Conservation (phyloP, 148 eudicot genomes). For the Suaeda aralocaspica region DNA sequence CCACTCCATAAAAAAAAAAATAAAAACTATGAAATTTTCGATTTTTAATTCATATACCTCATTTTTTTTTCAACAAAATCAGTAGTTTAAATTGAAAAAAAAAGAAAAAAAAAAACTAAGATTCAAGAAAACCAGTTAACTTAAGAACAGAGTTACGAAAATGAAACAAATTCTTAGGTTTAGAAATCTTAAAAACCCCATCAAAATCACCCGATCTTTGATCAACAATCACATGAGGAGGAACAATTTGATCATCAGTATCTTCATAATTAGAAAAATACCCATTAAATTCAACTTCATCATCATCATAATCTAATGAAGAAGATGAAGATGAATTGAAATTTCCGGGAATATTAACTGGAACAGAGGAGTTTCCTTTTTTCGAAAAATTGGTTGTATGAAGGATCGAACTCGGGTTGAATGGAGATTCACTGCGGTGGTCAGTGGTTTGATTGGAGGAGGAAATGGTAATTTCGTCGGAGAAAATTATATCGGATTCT, state of each 20-base stretch:
- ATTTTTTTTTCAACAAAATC: background rate
- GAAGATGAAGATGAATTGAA: slow-evolving; percentile 10
- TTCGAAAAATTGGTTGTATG: slow-evolving; percentile 3
- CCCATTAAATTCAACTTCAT: slow-evolving; percentile 15
- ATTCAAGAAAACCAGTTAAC: slow-evolving; percentile 76
- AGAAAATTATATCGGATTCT: slow-evolving; percentile 57
- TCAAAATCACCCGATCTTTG: slow-evolving; percentile 45
- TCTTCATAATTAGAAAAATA: slow-evolving; percentile 10
- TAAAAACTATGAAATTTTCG: background rate
- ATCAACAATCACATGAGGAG: slow-evolving; percentile 60
- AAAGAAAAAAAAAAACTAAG: slow-evolving; percentile 16
- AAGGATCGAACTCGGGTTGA: slow-evolving; percentile 3
- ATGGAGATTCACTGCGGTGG: background rate
- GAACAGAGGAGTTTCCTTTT: slow-evolving; percentile 31
- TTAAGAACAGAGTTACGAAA: slow-evolving; percentile 63
- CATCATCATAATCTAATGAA: slow-evolving; percentile 6
- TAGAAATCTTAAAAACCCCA: slow-evolving; percentile 34
- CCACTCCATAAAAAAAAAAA: no score
- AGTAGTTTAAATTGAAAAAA: no score
- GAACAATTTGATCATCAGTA: slow-evolving; percentile 36
- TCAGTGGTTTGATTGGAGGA: slow-evolving; percentile 7
- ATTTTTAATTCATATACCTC: background rate
- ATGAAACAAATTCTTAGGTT: slow-evolving; percentile 56
- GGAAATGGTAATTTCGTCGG: slow-evolving; percentile 18
- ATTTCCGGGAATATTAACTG: slow-evolving; percentile 39